Evolutionary conservation across 257 asterid genomes (phyloP).

Genomic region (Solanum etuberosum): DNA sequence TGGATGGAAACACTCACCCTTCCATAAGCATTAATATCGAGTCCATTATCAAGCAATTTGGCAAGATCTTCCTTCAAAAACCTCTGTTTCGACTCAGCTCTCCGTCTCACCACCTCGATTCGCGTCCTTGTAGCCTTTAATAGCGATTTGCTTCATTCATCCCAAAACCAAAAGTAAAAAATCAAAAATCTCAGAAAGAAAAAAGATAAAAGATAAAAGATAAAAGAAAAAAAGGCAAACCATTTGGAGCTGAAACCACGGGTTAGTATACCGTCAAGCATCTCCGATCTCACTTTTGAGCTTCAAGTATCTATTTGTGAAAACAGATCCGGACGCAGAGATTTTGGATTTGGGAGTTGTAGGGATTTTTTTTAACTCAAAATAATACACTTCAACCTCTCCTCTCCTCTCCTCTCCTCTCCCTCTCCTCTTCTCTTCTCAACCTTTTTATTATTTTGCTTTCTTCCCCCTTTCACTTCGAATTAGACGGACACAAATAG

Average conservation of each 20-base stretch:
- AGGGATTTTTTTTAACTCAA: not conserved
- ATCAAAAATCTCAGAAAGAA: not conserved
- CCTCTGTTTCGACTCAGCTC: conserved; percentile 92
- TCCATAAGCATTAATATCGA: conserved; percentile 84
- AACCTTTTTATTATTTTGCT: not conserved
- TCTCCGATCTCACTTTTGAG: conserved; percentile 20
- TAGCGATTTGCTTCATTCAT: conserved; percentile 56
- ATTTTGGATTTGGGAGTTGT: not conserved
- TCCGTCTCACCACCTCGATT: conserved; percentile 60
- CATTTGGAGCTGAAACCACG: conserved; percentile 86
- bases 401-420: no score
- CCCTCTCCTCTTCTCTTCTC: not conserved
- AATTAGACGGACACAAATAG: not conserved
- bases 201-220: not conserved
- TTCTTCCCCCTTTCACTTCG: not conserved
- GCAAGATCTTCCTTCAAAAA: conserved; percentile 86
- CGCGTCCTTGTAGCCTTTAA: conserved; percentile 56
- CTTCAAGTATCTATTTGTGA: not conserved
- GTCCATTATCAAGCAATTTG: conserved; percentile 79
- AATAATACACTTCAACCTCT: not conserved
- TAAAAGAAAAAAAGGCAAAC: conserved; percentile 25
- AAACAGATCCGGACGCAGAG: conserved; percentile 2
- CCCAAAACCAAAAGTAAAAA: not conserved
- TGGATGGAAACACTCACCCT: conserved; percentile 27
- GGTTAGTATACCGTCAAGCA: conserved; percentile 86